phyloP scores from a whole-genome alignment of 1,139 yeast genomes.

The Hyphopichia buzzinii region DNA sequence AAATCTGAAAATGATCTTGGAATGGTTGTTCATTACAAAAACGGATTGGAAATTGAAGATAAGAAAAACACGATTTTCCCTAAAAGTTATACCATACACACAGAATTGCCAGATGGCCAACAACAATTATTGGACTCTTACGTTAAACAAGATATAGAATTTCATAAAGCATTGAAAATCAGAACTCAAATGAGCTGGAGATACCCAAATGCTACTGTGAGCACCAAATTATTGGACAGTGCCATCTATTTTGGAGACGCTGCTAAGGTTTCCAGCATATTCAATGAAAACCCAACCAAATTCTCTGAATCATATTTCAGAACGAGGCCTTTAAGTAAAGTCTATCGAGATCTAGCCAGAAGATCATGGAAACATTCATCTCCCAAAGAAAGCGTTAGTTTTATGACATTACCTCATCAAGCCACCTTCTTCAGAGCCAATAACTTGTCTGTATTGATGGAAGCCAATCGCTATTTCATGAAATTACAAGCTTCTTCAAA shows the following conservation, averaged over 20 bases:
- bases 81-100: slow-evolving; percentile 49
- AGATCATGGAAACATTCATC: slow-evolving; percentile 83
- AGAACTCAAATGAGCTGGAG: slow-evolving; percentile 91
- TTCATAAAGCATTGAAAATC: slow-evolving; percentile 67
- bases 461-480: slow-evolving; percentile 82
- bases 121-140: slow-evolving; percentile 67
- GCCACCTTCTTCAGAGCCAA: slow-evolving; percentile 75
- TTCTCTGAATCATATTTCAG: slow-evolving; percentile 39
- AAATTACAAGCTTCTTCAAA: slow-evolving; percentile 44
- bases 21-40: slow-evolving; percentile 68
- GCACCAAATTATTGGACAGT: slow-evolving; percentile 74
- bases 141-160: slow-evolving; percentile 60
- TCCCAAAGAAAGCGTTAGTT: slow-evolving; percentile 58
- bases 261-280: slow-evolving; percentile 42
- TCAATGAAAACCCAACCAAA: slow-evolving; percentile 29
- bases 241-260: slow-evolving; percentile 73
- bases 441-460: slow-evolving; percentile 79
- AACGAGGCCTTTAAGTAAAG: slow-evolving; percentile 57
- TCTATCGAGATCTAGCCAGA: slow-evolving; percentile 83
- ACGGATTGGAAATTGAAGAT: slow-evolving; percentile 71
- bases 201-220: slow-evolving; percentile 72
- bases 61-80: slow-evolving; percentile 60
- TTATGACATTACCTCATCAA: slow-evolving; percentile 61
- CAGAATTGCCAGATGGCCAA: slow-evolving; percentile 51
- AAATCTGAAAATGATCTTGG: slow-evolving; percentile 66